A percentile compares a stretch with the other conserved stretches of the same genome.
phyloP scores from a whole-genome alignment of 805 yeast species.

The Myxozyma monticola region DNA sequence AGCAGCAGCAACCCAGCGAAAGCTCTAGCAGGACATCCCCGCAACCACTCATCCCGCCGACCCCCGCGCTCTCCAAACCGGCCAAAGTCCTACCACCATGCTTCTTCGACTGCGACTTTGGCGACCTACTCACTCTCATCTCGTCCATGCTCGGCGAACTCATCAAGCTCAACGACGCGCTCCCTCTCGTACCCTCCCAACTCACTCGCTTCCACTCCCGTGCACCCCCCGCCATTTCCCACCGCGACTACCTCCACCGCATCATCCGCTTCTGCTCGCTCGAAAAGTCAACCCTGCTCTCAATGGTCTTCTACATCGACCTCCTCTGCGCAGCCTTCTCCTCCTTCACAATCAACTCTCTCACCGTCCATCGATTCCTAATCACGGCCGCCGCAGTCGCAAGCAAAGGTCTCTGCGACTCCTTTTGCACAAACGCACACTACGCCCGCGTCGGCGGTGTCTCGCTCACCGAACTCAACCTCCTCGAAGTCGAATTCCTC shows the following conservation, averaged over 20 bases:
- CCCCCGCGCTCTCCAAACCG: not conserved
- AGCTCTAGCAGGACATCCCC: no score
- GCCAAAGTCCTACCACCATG: constrained; percentile 44
- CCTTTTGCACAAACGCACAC: constrained; percentile 89
- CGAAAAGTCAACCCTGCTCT: constrained; percentile 76
- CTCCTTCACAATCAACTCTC: constrained; percentile 77
- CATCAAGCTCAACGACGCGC: constrained; percentile 68
- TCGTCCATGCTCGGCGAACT: constrained; percentile 78
- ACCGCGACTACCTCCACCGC: constrained; percentile 72
- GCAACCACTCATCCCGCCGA: no score
- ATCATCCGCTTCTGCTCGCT: constrained; percentile 80
- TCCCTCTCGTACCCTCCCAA: constrained; percentile 41
- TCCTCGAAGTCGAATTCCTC: constrained; percentile 85
- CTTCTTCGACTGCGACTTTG: constrained; percentile 66
- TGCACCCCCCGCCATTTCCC: constrained; percentile 84
- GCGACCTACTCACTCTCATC: constrained; percentile 69
- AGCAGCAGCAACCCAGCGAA: no score
- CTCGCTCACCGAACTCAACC: constrained; percentile 75
- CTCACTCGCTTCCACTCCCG: constrained; percentile 92
- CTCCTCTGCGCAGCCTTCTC: constrained; percentile 74
- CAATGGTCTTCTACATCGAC: constrained; percentile 89
- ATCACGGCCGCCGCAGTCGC: constrained; percentile 89
- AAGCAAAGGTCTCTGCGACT: constrained; percentile 87
- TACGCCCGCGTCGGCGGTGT: constrained; percentile 97
- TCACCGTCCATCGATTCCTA: constrained; percentile 90